Conservation (phyloP, 2,329 filamentous ascomycete genomes). For the Dactylonectria macrodidyma region DNA sequence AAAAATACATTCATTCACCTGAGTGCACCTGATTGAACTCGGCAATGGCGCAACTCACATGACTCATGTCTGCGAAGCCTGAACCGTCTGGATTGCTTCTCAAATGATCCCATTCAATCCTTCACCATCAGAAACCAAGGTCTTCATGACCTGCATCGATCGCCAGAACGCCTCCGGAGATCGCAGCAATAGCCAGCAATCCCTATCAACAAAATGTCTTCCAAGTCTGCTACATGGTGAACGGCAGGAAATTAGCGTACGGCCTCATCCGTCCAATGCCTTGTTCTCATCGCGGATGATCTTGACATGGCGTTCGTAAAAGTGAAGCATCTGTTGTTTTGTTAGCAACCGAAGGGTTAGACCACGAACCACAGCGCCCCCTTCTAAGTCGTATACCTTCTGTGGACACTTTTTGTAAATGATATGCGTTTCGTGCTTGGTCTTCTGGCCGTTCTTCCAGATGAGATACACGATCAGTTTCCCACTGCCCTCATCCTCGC, state of each 20-base stretch:
- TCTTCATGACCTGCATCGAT: conserved; percentile 18
- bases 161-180: conserved; percentile 32
- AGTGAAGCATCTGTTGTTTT: conserved; percentile 67
- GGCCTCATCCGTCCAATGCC: conserved; percentile 34
- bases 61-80: not conserved
- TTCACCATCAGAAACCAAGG: not conserved
- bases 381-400: conserved; percentile 66
- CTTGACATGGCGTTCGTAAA: conserved; percentile 72
- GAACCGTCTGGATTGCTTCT: not conserved
- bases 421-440: conserved; percentile 77
- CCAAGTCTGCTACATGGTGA: not conserved
- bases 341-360: conserved; percentile 12
- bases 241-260: conserved; percentile 19
- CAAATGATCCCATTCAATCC: conserved; percentile 20
- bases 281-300: conserved; percentile 61
- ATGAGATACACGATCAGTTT: conserved; percentile 78
- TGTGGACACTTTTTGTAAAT: conserved; percentile 85
- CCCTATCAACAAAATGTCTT: not conserved
- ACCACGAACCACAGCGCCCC: not conserved
- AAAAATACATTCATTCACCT: not conserved
- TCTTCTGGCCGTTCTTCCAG: conserved; percentile 83
- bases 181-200: not conserved
- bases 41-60: not conserved
- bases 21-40: not conserved
- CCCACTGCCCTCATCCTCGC: conserved; percentile 74